phyloP scores from a whole-genome alignment of 331 rosid genomes.

The Arachis monticola region DNA sequence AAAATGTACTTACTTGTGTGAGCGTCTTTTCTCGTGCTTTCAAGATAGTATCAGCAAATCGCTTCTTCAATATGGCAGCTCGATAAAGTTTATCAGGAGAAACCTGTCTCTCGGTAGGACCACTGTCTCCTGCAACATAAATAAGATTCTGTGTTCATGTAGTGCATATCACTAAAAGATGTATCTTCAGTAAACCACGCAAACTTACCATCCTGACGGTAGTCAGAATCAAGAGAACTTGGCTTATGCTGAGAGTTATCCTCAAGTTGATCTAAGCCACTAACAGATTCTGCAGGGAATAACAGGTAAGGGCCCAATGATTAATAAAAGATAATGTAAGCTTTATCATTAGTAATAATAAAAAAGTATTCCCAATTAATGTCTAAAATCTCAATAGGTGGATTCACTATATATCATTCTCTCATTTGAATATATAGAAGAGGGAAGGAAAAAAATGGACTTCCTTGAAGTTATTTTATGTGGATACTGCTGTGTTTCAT shows the following conservation, averaged over 20 bases:
- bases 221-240: conserved; percentile 66
- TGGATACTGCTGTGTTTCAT: not conserved
- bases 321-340: conserved; percentile 2
- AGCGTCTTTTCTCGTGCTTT: conserved; percentile 86
- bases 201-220: conserved; percentile 70
- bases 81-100: conserved; percentile 73
- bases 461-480: too few relatives aligned
- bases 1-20: conserved; percentile 56
- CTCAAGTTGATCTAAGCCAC: conserved; percentile 79
- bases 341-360: conserved; percentile 9
- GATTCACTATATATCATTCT: not conserved
- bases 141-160: conserved; percentile 22
- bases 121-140: conserved; percentile 59
- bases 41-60: conserved; percentile 81
- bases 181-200: conserved; percentile 29
- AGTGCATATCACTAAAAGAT: not conserved
- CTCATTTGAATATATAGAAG: not conserved
- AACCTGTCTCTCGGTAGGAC: conserved; percentile 67
- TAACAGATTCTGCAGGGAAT: conserved; percentile 56
- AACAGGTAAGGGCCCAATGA: conserved; percentile 19
- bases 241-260: conserved; percentile 64
- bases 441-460: too few relatives aligned
- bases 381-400: conserved; percentile 3
- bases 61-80: conserved; percentile 68
- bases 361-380: conserved; percentile 13